phyloP scores from a whole-genome alignment of 2,329 filamentous ascomycete genomes.

The Diaporthe citriasiana region DNA sequence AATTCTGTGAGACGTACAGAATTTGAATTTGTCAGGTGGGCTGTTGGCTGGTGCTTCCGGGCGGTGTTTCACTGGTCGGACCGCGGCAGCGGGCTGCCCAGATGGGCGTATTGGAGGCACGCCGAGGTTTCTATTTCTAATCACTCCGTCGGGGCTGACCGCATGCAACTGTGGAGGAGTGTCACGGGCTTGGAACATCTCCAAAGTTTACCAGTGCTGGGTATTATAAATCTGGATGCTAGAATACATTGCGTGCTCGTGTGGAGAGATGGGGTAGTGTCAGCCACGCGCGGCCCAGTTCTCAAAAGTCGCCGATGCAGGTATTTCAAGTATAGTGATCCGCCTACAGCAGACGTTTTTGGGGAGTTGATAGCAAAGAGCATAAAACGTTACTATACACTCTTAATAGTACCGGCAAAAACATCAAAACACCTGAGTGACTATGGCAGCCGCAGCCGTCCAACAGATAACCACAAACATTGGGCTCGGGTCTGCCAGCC shows the following conservation, averaged over 20 bases:
- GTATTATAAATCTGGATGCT: constrained; percentile 21
- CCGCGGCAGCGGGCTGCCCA: not conserved
- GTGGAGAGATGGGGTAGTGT: constrained; percentile 24
- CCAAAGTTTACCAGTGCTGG: not conserved
- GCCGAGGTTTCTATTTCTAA: constrained; percentile 16
- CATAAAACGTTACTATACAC: not conserved
- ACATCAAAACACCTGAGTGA: not conserved
- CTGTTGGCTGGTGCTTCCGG: constrained; percentile 9
- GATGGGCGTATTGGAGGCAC: not conserved
- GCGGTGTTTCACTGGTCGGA: not conserved
- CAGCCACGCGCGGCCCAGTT: not conserved
- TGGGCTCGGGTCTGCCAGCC: not conserved
- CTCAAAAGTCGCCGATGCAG: constrained; percentile 9
- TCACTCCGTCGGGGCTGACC: not conserved
- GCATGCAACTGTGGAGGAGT: not conserved
- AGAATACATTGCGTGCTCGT: constrained; percentile 18
- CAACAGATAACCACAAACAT: constrained; percentile 15
- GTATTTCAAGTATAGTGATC: constrained; percentile 9
- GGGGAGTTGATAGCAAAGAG: not conserved
- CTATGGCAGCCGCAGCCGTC: constrained; percentile 8
- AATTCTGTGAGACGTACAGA: not conserved
- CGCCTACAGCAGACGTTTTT: not conserved
- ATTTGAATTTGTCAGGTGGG: constrained; percentile 18
- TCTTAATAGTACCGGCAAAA: not conserved
- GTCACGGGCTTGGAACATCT: not conserved